Base-by-base conservation (phyloP, 805 yeast genomes). In the Candida nonsorbophila region DNA sequence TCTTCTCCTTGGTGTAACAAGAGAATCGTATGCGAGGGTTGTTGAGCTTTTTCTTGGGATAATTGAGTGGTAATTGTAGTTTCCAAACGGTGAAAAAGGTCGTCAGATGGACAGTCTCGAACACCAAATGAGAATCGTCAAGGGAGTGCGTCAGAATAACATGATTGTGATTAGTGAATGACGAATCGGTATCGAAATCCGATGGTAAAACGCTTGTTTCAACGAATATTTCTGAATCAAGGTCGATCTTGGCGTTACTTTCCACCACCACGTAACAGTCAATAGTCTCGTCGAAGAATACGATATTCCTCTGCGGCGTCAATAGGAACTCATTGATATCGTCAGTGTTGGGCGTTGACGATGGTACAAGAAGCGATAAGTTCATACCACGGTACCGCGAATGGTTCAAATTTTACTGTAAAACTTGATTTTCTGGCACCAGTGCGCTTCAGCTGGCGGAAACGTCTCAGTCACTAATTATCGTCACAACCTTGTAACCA, bases 271-370 rank as follows among this genome's bases (percentile, higher is more conserved):
- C 29, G 33, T 47, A 59, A 1, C 59, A 64, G 8, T 33, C 28
- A 17, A 56, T 38, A 3, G 37, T 25, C 30, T 60, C 67, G 29
- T 58, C 63, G 34, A 49, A 55, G 30, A 56, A 60, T 13, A 52
- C 42, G 13, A 53, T 32, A n/a, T 20, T 22, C 24, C 55, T 35
- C 16, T 25, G 20, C 16, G 28, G n/a, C n/a, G n/a, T n/a, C n/a
- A n/a, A n/a, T n/a, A n/a, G n/a, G n/a, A n/a, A n/a, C n/a, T n/a
- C n/a, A n/a, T n/a, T n/a, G n/a, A n/a, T n/a, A n/a, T n/a, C n/a
- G n/a, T n/a, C n/a, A n/a, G n/a, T n/a, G n/a, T n/a, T n/a, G n/a
- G n/a, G n/a, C n/a, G n/a, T n/a, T n/a, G n/a, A n/a, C n/a, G n/a
- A n/a, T n/a, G n/a, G n/a, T n/a, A n/a, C n/a, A n/a, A n/a, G n/a